Evolutionary conservation across 495 filamentous ascomycete species (phyloP), one percentile per base, ranked within the genome.

Genomic region (Lophiostoma macrostomum): DNA sequence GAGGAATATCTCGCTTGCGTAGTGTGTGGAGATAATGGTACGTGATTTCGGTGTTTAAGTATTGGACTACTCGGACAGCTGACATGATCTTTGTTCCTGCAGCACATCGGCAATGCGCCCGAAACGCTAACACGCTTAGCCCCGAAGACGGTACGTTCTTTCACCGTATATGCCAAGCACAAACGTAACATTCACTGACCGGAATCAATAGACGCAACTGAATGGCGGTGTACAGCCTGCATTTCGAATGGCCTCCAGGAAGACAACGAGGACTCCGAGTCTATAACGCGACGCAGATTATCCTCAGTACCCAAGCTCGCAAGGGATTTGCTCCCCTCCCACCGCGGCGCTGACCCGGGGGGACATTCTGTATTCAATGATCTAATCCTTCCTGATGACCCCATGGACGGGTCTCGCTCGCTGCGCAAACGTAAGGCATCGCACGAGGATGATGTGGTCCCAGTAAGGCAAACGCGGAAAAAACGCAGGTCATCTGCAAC

Each of bases 31-130:
- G 87, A 95, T 68, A 88, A 95, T 73, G 86, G 91, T 97, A 72
- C 53, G 62, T 46, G 46, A 51, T 66, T 65, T 53, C 23, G 39
- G 44, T 32, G 23, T 57, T 54, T 30, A 53, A 63, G 53, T 63
- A 61, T 53, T 55, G 64, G 23, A 42, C 31, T 53, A 41, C 46
- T n/a, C 27, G 41, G 50, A 47, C 55, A 41, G 65, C 67, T 70
- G 64, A 70, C 53, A 50, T 60, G 52, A 56, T 60, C 58, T 67
- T 52, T 58, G 64, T 67, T 61, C 63, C 59, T 72, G 68, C 71
- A 90, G 91, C 91, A 51, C 91, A 97, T 77, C 83, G 87, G 63
- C 87, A 96, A 81, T 97, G 91, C 71, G 93, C 91, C 52, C 84
- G 89, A 58, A 81, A 85, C 65, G 82, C 82, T 61, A 82, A 83